Conservation (phyloP, 352 stramenopile genomes). For the Phytophthora sojae region DNA sequence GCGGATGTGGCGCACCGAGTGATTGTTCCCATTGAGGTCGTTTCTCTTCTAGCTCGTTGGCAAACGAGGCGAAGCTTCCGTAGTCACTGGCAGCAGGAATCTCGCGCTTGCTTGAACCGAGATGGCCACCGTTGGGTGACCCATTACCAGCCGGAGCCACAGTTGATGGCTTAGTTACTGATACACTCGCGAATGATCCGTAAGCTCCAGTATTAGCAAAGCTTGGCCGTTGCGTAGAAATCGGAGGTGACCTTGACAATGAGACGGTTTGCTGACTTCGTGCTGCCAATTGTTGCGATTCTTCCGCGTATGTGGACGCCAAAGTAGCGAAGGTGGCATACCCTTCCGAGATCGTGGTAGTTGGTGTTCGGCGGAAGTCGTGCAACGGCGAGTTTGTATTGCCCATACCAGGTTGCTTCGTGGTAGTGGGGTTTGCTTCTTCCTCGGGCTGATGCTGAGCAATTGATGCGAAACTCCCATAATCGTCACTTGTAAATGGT, state of each 20-base stretch:
- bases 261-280: conserved; percentile 22
- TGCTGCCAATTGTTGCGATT: conserved; percentile 34
- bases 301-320: conserved; percentile 24
- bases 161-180: conserved; percentile 31
- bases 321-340: conserved; percentile 40
- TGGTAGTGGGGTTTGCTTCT: conserved; percentile 10
- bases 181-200: conserved; percentile 38
- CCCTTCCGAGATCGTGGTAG: conserved; percentile 17
- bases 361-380: not conserved
- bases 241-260: conserved; percentile 24
- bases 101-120: not conserved
- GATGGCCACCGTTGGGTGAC: not conserved
- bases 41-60: conserved; percentile 24
- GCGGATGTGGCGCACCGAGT: conserved; percentile 33
- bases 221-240: conserved; percentile 3
- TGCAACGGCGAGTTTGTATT: not conserved
- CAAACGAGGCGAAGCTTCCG: conserved; percentile 32
- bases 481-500: conserved; percentile 37
- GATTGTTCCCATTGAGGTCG: conserved; percentile 22
- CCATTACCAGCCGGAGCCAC: not conserved
- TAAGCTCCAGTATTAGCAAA: conserved; percentile 28
- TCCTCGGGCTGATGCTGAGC: conserved; percentile 22
- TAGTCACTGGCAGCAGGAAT: conserved; percentile 23
- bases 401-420: not conserved
- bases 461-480: conserved; percentile 57